These are phyloP conservation scores for Pichia eremophila DNA, from an alignment of 805 yeast genomes.

Conservation along the genomic window DNA sequence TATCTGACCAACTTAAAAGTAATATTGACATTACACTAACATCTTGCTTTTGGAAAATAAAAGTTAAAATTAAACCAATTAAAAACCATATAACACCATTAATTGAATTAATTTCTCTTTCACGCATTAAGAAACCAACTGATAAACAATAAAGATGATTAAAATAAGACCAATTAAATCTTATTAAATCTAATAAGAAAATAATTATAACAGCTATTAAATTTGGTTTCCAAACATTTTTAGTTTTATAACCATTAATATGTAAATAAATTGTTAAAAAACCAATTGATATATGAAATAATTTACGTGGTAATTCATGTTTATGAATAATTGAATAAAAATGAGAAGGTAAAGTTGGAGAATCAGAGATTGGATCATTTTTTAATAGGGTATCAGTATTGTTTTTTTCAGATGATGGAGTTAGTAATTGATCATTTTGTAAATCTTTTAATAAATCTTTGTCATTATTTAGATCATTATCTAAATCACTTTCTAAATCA, in stretches of 20 bases:
- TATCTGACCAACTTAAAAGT: slow-evolving; percentile 91
- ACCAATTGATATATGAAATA: slow-evolving; percentile 84
- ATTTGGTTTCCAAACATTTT: slow-evolving; percentile 53
- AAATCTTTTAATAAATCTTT: not conserved
- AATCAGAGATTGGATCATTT: no score
- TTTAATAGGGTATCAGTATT: no score
- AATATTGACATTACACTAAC: slow-evolving; percentile 67
- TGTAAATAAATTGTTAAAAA: slow-evolving; percentile 68
- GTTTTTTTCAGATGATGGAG: no score
- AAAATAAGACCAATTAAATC: slow-evolving; percentile 53
- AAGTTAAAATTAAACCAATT: slow-evolving; percentile 67
- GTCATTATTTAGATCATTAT: not conserved
- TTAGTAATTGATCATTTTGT: no score
- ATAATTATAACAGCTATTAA: slow-evolving; percentile 45
- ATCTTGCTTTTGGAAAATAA: slow-evolving; percentile 67
- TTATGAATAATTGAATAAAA: slow-evolving; percentile 32
- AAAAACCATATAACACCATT: slow-evolving; percentile 89
- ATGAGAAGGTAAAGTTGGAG: not conserved
- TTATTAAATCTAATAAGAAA: slow-evolving; percentile 53
- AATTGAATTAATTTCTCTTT: slow-evolving; percentile 57
- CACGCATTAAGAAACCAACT: slow-evolving; percentile 80
- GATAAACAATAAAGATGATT: slow-evolving; percentile 57
- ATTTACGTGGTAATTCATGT: slow-evolving; percentile 85
- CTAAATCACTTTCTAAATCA: not conserved
- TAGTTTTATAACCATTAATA: slow-evolving; percentile 46